Base-by-base conservation (phyloP, 176 grass and related monocot species). In the Carex parvula region DNA sequence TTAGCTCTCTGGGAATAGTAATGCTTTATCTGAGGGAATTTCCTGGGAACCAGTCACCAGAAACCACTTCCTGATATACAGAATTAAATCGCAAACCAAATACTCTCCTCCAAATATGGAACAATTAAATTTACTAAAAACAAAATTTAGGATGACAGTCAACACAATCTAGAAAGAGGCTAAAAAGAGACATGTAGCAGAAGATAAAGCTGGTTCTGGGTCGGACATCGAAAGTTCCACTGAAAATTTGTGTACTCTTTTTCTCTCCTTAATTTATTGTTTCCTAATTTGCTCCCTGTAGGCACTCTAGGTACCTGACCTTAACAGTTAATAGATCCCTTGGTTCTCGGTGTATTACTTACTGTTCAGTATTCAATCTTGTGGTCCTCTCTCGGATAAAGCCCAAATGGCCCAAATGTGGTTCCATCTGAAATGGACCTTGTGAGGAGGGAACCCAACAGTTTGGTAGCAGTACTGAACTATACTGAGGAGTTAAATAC, bases 241-340 rank as follows among this genome's bases (percentile, higher is more conserved):
- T 53, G 44, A 75, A 75, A 75, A 53, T 53, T 48, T 75, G n/a
- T 75, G 44, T 75, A 44, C 20, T 26, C 44, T 68, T 35, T 68
- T 29, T 15, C 12, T 50, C 18, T 74, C 21, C 70, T 50, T 52
- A 74, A 74, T 74, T 74, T 74, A 21, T 52, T 4, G 22, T 52
- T 50, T 74, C 44, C 70, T 29, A 53, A 74, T 50, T 52, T 74
- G 18, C 39, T 74, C 70, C 41, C 37, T 24, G 42, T 52, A n/a
- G 70, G 44, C 39, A 41, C 18, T 74, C 17, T 24, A 46, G 41
- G 69, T 72, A 72, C 21, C 44, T 5, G 10, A 52, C 42, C n/a
- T 50, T 74, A 75, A 54, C 15, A 37, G 5, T 17, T 26, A 53
- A 6, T 22, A 29, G 46, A 46, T 53, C 46, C 70, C 21, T 26